Base-by-base conservation (phyloP, 1,284 basidiomycete genomes). In the Erythrobasidium hasegawianum region DNA sequence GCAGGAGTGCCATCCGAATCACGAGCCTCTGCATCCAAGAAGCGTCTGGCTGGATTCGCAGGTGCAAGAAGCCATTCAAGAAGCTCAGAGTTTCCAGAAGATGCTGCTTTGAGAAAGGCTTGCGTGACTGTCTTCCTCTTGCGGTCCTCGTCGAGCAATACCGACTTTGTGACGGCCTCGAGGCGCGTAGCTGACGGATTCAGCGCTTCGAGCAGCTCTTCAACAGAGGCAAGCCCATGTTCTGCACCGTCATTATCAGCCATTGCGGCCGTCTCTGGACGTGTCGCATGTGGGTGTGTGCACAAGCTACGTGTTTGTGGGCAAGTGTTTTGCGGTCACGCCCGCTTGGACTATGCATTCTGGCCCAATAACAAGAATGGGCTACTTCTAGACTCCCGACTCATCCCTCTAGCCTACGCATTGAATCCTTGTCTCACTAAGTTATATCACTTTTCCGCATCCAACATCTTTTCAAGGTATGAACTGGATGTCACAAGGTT, bases 1-100 rank as follows among this genome's bases (percentile, higher is more conserved):
- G 72, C 72, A 0, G 74, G 68, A 57, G 69, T 71, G 13, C 72
- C 72, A 8, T 71, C 70, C 13, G 69, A 70, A 49, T 75, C 74
- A 10, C 22, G 56, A 16, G 68, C 70, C 39, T 73, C 69, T 5
- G 73, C 20, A 20, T 72, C 68, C 16, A 75, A 57, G 67, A 69
- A 72, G 18, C 69, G 68, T 18, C 71, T 26, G 22, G 72, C n/a
- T 39, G 29, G 11, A n/a, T 16, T 20, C 14, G 53, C 24, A 2
- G 26, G 27, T 11, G 7, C 69, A 62, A 2, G 68, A 26, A 75
- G 68, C 72, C 72, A 75, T 57, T 73, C 73, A 66, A 75, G 72
- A 8, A 70, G 68, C 57, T 75, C 73, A 24, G 69, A 38, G 40
- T 72, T 64, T 14, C 71, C 71, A n/a, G 68, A 38, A 9, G 69